Conservation (phyloP, 805 yeast species). For the Yarrowia osloensis region DNA sequence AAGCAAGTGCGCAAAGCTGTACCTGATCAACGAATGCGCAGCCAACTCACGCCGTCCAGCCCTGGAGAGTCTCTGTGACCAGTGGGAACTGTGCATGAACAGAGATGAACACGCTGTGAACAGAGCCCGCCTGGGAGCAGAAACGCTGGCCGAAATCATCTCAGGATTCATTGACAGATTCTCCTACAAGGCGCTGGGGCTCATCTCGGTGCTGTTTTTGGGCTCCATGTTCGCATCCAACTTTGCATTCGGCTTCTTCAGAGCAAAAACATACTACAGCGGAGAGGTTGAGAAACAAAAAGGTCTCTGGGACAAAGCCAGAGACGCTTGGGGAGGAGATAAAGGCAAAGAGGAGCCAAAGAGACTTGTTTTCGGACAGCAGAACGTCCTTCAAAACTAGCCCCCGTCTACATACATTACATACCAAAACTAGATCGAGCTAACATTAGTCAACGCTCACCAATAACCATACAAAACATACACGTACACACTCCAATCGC, state of each 20-base stretch:
- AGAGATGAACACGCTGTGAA: constrained; percentile 66
- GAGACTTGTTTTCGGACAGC: background rate
- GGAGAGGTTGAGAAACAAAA: constrained; percentile 26
- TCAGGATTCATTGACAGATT: constrained; percentile 73
- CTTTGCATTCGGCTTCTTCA: constrained; percentile 37
- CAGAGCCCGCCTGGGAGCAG: constrained; percentile 69
- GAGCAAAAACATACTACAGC: constrained; percentile 34
- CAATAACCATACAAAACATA: too few relatives aligned
- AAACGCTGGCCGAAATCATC: constrained; percentile 73
- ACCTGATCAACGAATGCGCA: constrained; percentile 65
- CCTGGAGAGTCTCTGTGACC: constrained; percentile 64
- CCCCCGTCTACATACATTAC: background rate
- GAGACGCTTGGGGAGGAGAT: background rate
- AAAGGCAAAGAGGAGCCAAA: background rate
- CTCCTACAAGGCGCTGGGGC: constrained; percentile 42
- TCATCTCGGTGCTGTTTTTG: constrained; percentile 24
- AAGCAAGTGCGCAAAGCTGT: constrained; percentile 65
- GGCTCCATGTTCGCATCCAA: constrained; percentile 34
- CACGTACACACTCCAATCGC: background rate
- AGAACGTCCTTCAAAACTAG: background rate
- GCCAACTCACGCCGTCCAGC: constrained; percentile 67
- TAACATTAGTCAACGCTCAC: too few relatives aligned
- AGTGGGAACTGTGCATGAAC: constrained; percentile 80
- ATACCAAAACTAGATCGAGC: background rate
- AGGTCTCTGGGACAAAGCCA: constrained; percentile 10